phyloP scores from a whole-genome alignment of 1,284 basidiomycete species.

The Rhodotorula sp. region DNA sequence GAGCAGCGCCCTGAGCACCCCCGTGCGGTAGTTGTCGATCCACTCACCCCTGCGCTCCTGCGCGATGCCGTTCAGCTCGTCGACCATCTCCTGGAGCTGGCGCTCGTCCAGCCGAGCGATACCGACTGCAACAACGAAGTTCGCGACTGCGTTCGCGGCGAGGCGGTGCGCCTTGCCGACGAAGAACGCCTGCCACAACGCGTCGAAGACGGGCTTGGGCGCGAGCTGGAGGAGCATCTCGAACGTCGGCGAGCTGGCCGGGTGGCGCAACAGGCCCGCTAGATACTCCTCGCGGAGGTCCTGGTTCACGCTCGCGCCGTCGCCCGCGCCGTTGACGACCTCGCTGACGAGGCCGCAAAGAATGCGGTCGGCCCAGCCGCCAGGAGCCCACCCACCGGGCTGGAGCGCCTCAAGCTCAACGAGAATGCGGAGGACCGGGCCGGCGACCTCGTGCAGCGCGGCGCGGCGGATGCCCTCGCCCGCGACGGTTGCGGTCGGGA shows the following conservation, averaged over 20 bases:
- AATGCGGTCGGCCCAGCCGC: constrained; percentile 78
- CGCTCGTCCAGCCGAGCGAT: constrained; percentile 62
- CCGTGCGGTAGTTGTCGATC: constrained; percentile 62
- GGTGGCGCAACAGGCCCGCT: constrained; percentile 73
- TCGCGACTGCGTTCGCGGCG: constrained; percentile 79
- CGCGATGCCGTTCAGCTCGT: constrained; percentile 62
- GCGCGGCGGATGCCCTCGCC: constrained; percentile 78
- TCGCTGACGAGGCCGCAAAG: constrained; percentile 75
- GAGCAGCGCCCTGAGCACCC: constrained; percentile 69
- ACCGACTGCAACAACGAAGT: constrained; percentile 83
- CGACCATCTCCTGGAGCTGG: constrained; percentile 63
- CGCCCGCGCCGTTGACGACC: constrained; percentile 43
- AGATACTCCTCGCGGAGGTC: constrained; percentile 67
- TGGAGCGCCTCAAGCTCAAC: constrained; percentile 56
- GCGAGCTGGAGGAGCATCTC: constrained; percentile 71
- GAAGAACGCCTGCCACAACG: constrained; percentile 78
- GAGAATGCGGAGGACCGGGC: constrained; percentile 73
- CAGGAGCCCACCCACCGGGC: constrained; percentile 66
- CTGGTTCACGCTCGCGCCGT: background rate
- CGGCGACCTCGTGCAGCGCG: constrained; percentile 77
- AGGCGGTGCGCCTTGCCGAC: constrained; percentile 67
- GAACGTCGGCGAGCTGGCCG: constrained; percentile 81
- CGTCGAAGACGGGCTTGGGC: constrained; percentile 64
- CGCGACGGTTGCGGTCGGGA: constrained; percentile 14
- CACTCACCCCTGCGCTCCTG: constrained; percentile 60